These are phyloP conservation scores for Epichloe festucae DNA, from an alignment of 2,329 filamentous ascomycete genomes.

Conservation along the genomic window DNA sequence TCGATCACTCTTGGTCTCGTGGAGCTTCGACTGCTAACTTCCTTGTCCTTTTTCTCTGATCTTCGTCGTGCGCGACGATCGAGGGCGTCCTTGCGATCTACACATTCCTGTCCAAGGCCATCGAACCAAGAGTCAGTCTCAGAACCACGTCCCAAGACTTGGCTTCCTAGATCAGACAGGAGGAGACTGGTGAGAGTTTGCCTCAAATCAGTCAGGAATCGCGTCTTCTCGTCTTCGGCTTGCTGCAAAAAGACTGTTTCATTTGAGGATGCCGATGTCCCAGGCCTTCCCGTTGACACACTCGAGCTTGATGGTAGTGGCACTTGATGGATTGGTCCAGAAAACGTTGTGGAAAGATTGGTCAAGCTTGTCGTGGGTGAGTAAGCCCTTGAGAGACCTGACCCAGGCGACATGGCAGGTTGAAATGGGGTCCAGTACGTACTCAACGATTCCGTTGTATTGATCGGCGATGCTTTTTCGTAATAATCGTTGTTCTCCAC, in stretches of 20 bases:
- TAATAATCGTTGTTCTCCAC: conserved; percentile 61
- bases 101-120: conserved; percentile 51
- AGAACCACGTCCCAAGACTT: conserved; percentile 76
- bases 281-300: conserved; percentile 42
- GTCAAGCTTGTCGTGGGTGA: conserved; percentile 50
- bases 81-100: conserved; percentile 45
- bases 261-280: conserved; percentile 53
- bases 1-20: conserved; percentile 41
- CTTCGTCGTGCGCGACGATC: conserved; percentile 33
- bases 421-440: conserved; percentile 89
- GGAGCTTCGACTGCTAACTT: conserved; percentile 28
- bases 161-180: conserved; percentile 76
- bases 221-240: conserved; percentile 55
- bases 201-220: conserved; percentile 66
- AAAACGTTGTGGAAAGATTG: conserved; percentile 40
- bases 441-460: conserved; percentile 60
- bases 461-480: conserved; percentile 51
- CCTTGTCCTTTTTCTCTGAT: conserved; percentile 27
- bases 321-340: conserved; percentile 27
- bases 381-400: conserved; percentile 45
- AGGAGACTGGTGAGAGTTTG: conserved; percentile 73
- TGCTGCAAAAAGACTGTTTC: conserved; percentile 52
- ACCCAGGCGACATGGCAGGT: conserved; percentile 48
- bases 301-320: conserved; percentile 32
- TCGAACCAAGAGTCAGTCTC: conserved; percentile 88